Evolutionary conservation across 2,329 filamentous ascomycete species (phyloP), one percentile per base, ranked within the genome.

Genomic region (Stagonosporopsis chrysanthemi): DNA sequence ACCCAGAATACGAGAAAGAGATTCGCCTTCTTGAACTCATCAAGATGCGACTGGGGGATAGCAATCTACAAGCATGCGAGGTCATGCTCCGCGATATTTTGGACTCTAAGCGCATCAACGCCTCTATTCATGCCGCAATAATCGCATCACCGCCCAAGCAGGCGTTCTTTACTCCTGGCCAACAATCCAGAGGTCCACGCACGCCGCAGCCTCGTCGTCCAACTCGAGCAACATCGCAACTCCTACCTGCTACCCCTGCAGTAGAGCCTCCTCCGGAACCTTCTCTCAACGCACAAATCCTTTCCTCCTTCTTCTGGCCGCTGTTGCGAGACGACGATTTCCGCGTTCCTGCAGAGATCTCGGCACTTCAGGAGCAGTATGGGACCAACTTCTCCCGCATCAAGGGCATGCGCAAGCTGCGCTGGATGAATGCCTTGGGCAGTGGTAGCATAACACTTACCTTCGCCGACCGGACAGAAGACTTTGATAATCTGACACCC

Each of bases 31-130:
- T 98, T 6, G 88, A 94, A 55, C 83, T 98, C 9, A 84, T 99
- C 57, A 97, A 97, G 79, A 84, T 91, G 60, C 88, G 93, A 8
- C 93, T 97, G 54, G 94, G 94, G 23, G 92, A 97, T 64, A 84
- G 85, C 26, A 88, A 91, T 15, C 80, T 99, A 42, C 95, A 98
- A 73, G 90, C 91, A 45, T 97, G 93, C 75, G 94, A 99, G 72
- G 95, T 99, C 68, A 99, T 99, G 95, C 85, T 99, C 55, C 91
- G 90, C 62, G 95, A 99, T 73, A 90, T 98, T 33, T 85, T 90
- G 63, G 93, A 97, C 70, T 96, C 92, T 1, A 83, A 84, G 59
- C 84, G 86, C 39, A 86, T 96, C 57, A 90, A 97, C 71, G 79
- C 82, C 7, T 80, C 84, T 4, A 75, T 74, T 6, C 70, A 59